Evolutionary conservation across 164 flowering plant genomes (phyloP).

Genomic region (Vitis cinerea): DNA sequence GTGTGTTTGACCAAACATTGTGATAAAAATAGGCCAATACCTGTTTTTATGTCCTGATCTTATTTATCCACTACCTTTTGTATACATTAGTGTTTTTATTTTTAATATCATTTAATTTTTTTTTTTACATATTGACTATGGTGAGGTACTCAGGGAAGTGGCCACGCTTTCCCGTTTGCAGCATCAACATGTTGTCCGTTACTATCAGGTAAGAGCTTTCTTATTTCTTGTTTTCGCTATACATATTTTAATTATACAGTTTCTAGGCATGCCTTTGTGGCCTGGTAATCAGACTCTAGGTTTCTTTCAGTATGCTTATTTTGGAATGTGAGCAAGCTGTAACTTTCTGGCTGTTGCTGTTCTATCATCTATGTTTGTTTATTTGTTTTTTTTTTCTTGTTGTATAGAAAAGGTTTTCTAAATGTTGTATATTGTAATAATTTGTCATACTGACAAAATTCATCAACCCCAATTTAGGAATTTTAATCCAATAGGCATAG

Average conservation of each 20-base stretch:
- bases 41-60: neutral
- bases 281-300: neutral
- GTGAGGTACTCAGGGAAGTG: conserved; percentile 78
- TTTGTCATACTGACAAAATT: too few relatives aligned
- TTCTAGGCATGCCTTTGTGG: neutral
- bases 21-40: neutral
- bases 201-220: conserved; percentile 70
- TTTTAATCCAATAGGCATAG: too few relatives aligned
- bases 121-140: conserved; percentile 18
- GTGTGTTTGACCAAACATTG: too few relatives aligned
- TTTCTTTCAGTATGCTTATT: neutral
- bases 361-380: neutral
- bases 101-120: neutral
- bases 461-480: too few relatives aligned
- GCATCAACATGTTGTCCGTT: conserved; percentile 98
- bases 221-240: neutral
- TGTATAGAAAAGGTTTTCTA: too few relatives aligned
- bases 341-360: too few relatives aligned
- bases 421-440: too few relatives aligned
- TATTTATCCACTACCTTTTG: neutral
- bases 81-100: neutral
- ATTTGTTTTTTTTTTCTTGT: neutral
- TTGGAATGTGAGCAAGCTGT: too few relatives aligned
- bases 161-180: conserved; percentile 97
- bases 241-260: conserved; percentile 4